Evolutionary conservation across 2,329 filamentous ascomycete species (phyloP).

Genomic region (Fusarium sp.): DNA sequence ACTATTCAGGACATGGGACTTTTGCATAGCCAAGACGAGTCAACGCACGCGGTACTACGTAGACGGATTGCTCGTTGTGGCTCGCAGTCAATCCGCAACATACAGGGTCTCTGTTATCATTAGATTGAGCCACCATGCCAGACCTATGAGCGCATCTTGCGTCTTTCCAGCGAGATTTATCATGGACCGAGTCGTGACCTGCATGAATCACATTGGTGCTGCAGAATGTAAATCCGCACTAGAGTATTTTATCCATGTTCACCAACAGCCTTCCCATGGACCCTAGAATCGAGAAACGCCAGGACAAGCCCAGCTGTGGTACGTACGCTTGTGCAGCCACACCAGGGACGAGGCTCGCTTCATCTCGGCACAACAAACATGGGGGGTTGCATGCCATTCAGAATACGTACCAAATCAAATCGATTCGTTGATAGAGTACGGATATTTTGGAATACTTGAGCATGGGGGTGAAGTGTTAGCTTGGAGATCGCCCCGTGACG

Average conservation of each 20-base stretch:
- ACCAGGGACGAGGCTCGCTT: slow-evolving; percentile 35
- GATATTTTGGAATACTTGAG: slow-evolving; percentile 16
- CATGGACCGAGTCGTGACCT: slow-evolving; percentile 45
- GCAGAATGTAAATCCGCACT: slow-evolving; percentile 26
- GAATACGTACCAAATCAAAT: slow-evolving; percentile 9
- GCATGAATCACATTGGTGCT: slow-evolving; percentile 48
- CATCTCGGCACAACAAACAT: slow-evolving; percentile 40
- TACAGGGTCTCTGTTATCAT: slow-evolving; percentile 11
- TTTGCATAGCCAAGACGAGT: slow-evolving; percentile 20
- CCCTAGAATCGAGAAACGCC: slow-evolving; percentile 16
- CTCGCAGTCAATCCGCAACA: slow-evolving; percentile 19
- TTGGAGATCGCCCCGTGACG: slow-evolving; percentile 40
- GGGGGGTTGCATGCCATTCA: slow-evolving; percentile 5
- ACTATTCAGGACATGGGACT: background rate
- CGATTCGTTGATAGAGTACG: background rate
- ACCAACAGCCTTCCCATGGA: slow-evolving; percentile 7
- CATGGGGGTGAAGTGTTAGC: slow-evolving; percentile 14
- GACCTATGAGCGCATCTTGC: slow-evolving; percentile 15
- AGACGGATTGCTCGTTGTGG: slow-evolving; percentile 20
- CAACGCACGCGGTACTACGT: slow-evolving; percentile 8
- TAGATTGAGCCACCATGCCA: slow-evolving; percentile 4
- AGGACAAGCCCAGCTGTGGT: slow-evolving; percentile 12
- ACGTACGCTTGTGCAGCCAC: slow-evolving; percentile 31
- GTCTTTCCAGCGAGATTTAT: slow-evolving; percentile 1
- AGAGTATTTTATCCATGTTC: slow-evolving; percentile 21